Percentiles rank a stretch among this genome's conserved stretches.
Conservation (phyloP, 225 moss, liverwort and hornwort genomes). For the Straminergon stramineum region DNA sequence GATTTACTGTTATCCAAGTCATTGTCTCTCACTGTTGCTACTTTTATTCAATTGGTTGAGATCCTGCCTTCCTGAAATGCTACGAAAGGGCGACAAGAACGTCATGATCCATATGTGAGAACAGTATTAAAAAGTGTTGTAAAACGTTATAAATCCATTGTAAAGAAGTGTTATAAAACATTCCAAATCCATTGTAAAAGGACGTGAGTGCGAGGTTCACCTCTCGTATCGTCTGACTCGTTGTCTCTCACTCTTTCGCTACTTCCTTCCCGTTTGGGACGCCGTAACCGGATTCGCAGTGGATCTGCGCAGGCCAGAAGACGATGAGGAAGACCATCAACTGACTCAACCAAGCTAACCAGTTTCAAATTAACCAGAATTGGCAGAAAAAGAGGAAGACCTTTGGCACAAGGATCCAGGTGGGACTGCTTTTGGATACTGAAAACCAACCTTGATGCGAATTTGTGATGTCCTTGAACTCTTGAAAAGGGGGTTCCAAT, state of each 20-base stretch:
- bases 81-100: not conserved
- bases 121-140: not conserved
- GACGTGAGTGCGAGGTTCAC: not conserved
- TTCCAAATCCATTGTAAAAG: not conserved
- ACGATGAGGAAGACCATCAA: not conserved
- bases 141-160: not conserved
- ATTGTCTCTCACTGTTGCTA: slow-evolving; percentile 15
- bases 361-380: not conserved
- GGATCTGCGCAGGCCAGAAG: slow-evolving; percentile 26
- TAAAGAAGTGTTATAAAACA: not conserved
- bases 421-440: not conserved
- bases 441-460: slow-evolving; percentile 44
- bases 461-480: slow-evolving; percentile 60
- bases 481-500: slow-evolving; percentile 29
- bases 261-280: slow-evolving; percentile 27
- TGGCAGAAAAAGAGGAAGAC: not conserved
- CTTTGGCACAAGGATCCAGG: not conserved
- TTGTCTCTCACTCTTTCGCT: slow-evolving; percentile 29
- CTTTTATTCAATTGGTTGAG: slow-evolving; percentile 19
- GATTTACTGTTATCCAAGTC: not conserved
- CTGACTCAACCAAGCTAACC: not conserved
- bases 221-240: not conserved
- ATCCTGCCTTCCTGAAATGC: not conserved
- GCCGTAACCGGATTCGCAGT: slow-evolving; percentile 38
- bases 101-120: not conserved